Base-by-base conservation (phyloP, 2,329 filamentous ascomycete genomes). In the Venturia aucupariae region DNA sequence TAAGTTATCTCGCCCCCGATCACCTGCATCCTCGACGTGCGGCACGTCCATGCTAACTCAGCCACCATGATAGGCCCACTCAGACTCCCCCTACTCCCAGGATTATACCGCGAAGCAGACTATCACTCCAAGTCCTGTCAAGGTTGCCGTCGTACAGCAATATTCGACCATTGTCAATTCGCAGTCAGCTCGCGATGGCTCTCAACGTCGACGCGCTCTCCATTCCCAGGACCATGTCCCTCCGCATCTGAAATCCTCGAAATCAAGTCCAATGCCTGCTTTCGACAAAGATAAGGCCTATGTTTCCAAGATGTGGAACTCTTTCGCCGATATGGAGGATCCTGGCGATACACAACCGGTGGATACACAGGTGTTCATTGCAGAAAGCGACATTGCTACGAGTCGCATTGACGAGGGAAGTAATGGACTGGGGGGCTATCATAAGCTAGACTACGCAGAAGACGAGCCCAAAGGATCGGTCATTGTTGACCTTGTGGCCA, bases 321-420 rank as follows among this genome's bases (percentile, higher is more conserved):
- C 60, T 17, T 65, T 65, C 51, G 38, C 44, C 10, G 64, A 27
- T n/a, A 24, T 51, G 1, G 63, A 60, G 7, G 62, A 48, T 11
- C 27, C n/a, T 6, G 65, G 65, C 7, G 62, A 64, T 42, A 66
- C 65, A n/a, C 65, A 66, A 46, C 62, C 63, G 8, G 66, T 66
- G 38, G 55, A 65, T 41, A 54, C 62, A 17, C 65, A 66, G 55
- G 55, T 35, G 11, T 66, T 64, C 51, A 24, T 39, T 30, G 41
- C 62, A 24, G 51, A 65, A 30, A 65, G 63, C 39, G 63, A 65
- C 24, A 44, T 64, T 24, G 11, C 19, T 41, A 65, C 35, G n/a
- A 64, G 61, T 27, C 42, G 59, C 15, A 27, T 62, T 8, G 44
- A 41, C n/a, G 41, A 32, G 30, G 19, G n/a, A 10, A 32, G 22